Conservation (phyloP, 2,329 filamentous ascomycete genomes). For the Gnomoniopsis smithogilvyi region DNA sequence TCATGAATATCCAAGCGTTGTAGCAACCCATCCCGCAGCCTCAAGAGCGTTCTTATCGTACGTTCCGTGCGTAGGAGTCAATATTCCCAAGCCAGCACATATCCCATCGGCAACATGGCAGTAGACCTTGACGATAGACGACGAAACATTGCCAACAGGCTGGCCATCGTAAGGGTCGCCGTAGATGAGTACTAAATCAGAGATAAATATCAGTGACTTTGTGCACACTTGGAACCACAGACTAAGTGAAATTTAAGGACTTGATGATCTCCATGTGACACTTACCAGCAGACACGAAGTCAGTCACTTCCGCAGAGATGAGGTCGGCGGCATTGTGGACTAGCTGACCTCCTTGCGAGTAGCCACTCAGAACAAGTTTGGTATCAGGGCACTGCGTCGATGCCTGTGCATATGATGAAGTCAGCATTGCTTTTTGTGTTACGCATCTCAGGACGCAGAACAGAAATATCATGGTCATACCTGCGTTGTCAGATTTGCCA, state of each 20-base stretch:
- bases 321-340: constrained; percentile 25
- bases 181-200: constrained; percentile 22
- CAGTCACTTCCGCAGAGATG: constrained; percentile 15
- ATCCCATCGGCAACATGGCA: constrained; percentile 18
- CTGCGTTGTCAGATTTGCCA: constrained; percentile 4
- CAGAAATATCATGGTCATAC: not conserved
- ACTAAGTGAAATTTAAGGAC: too few relatives aligned
- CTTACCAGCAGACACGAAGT: constrained; percentile 16
- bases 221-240: not conserved
- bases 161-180: constrained; percentile 21
- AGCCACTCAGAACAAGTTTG: constrained; percentile 39
- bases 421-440: not conserved
- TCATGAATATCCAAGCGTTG: not conserved
- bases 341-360: constrained; percentile 28
- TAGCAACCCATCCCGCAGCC: not conserved
- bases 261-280: not conserved
- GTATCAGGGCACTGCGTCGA: constrained; percentile 33
- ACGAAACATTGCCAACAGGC: constrained; percentile 8
- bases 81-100: constrained; percentile 2
- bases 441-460: not conserved
- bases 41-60: constrained; percentile 8
- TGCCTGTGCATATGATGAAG: not conserved
- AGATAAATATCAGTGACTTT: not conserved
- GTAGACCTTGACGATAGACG: constrained; percentile 12
- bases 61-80: not conserved